These are phyloP conservation scores for Venturia asperata DNA, from an alignment of 2,329 filamentous ascomycete species.

Conservation along the genomic window DNA sequence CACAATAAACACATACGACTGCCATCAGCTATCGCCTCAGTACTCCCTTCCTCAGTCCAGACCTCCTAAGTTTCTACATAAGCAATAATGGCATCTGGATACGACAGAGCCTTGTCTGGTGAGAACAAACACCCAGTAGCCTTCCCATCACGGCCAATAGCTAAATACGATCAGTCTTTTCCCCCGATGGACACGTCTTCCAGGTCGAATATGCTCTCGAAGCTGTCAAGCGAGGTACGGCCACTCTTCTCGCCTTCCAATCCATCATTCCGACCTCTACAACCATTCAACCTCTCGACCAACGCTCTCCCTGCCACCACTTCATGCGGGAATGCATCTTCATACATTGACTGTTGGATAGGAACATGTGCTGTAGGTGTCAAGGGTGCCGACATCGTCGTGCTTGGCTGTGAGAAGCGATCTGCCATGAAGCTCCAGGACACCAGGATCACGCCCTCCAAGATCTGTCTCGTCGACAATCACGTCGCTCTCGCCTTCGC, in stretches of 20 bases:
- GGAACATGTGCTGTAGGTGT: conserved; percentile 97
- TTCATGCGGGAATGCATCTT: neutral
- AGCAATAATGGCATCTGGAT: conserved; percentile 77
- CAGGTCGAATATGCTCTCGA: conserved; percentile 99
- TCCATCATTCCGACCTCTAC: neutral
- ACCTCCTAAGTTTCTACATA: neutral
- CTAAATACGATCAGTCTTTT: conserved; percentile 62
- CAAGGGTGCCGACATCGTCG: conserved; percentile 89
- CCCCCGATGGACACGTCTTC: conserved; percentile 98
- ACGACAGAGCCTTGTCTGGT: conserved; percentile 99
- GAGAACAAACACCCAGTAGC: conserved; percentile 41
- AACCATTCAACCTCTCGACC: neutral
- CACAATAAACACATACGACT: neutral
- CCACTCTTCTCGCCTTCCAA: neutral
- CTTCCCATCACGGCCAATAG: conserved; percentile 4
- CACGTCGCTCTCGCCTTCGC: conserved; percentile 97
- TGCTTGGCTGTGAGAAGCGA: conserved; percentile 95
- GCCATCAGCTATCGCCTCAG: conserved; percentile 11
- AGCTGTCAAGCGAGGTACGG: conserved; percentile 89
- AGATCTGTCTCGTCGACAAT: conserved; percentile 92
- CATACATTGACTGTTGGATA: conserved; percentile 32
- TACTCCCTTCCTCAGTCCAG: neutral
- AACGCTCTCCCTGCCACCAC: neutral
- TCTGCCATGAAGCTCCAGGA: conserved; percentile 99
- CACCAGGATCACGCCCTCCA: conserved; percentile 96